phyloP scores from a whole-genome alignment of 2,329 filamentous ascomycete genomes.

The Cryphonectria radicalis region DNA sequence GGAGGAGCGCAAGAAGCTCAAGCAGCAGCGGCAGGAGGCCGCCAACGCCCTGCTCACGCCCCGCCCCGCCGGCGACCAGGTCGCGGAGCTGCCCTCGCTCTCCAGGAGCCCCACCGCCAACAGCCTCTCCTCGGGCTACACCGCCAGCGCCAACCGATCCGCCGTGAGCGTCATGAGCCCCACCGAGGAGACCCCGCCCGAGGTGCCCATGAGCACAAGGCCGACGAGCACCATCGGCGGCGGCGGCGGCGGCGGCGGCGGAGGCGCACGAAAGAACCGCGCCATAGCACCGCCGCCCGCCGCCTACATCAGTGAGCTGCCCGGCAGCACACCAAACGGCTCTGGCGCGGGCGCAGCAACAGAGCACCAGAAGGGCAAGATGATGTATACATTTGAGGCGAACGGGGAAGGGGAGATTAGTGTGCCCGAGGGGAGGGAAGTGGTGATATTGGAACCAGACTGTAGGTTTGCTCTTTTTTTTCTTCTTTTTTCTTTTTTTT shows the following conservation, averaged over 20 bases:
- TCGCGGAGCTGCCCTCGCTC: constrained; percentile 69
- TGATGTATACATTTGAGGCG: constrained; percentile 87
- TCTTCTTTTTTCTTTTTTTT: not conserved
- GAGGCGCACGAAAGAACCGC: constrained; percentile 60
- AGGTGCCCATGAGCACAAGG: constrained; percentile 43
- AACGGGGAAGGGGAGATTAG: constrained; percentile 80
- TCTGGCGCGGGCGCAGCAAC: constrained; percentile 46
- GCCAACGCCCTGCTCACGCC: constrained; percentile 66
- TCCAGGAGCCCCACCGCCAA: constrained; percentile 87
- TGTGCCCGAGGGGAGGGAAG: constrained; percentile 77
- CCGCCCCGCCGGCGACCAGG: constrained; percentile 44
- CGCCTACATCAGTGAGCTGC: constrained; percentile 74
- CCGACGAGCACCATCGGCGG: constrained; percentile 40
- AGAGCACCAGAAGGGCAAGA: constrained; percentile 69
- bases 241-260: constrained; percentile 34
- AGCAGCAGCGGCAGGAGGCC: constrained; percentile 79
- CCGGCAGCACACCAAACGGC: constrained; percentile 55
- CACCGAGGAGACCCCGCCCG: constrained; percentile 54
- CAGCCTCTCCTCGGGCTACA: constrained; percentile 86
- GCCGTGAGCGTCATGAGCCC: constrained; percentile 65
- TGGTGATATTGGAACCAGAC: constrained; percentile 82
- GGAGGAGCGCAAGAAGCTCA: constrained; percentile 93
- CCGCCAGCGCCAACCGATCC: constrained; percentile 76
- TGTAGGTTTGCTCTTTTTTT: constrained; percentile 60
- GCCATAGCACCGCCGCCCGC: constrained; percentile 86